Conservation (phyloP, 129 eudicot genomes). For the Apium graveolens region DNA sequence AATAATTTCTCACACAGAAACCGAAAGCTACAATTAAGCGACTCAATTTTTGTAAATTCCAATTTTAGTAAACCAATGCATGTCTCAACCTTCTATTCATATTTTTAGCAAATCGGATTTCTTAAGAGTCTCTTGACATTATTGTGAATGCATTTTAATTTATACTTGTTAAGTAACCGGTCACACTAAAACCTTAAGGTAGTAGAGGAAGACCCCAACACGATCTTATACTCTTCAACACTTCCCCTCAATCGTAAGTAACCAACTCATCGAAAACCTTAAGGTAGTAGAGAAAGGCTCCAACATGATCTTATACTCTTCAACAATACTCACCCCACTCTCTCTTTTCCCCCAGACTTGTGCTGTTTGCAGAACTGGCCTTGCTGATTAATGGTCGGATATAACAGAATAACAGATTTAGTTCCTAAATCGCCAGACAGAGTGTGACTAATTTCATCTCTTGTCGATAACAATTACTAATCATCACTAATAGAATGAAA, state of each 20-base stretch:
- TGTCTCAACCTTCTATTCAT: not conserved
- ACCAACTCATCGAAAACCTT: too few relatives aligned
- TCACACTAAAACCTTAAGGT: too few relatives aligned
- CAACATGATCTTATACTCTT: too few relatives aligned
- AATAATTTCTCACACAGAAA: constrained; percentile 26
- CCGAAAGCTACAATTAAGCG: constrained; percentile 32
- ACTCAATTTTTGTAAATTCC: constrained; percentile 18
- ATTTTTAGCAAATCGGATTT: not conserved
- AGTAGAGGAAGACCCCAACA: too few relatives aligned
- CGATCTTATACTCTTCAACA: too few relatives aligned
- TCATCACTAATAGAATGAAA: not conserved
- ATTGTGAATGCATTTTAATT: not conserved
- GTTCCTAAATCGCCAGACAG: not conserved
- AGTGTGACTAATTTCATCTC: not conserved
- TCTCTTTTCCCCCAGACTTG: not conserved
- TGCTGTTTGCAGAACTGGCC: not conserved
- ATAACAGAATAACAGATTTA: not conserved
- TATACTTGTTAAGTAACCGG: too few relatives aligned
- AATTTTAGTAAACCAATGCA: constrained; percentile 7
- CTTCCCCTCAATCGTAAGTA: too few relatives aligned
- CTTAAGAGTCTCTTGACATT: not conserved
- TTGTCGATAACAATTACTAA: not conserved
- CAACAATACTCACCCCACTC: too few relatives aligned
- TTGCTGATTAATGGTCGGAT: not conserved
- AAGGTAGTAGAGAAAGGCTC: too few relatives aligned